Base-by-base conservation (phyloP, 2,329 filamentous ascomycete genomes). In the Phialemoniopsis sp. region DNA sequence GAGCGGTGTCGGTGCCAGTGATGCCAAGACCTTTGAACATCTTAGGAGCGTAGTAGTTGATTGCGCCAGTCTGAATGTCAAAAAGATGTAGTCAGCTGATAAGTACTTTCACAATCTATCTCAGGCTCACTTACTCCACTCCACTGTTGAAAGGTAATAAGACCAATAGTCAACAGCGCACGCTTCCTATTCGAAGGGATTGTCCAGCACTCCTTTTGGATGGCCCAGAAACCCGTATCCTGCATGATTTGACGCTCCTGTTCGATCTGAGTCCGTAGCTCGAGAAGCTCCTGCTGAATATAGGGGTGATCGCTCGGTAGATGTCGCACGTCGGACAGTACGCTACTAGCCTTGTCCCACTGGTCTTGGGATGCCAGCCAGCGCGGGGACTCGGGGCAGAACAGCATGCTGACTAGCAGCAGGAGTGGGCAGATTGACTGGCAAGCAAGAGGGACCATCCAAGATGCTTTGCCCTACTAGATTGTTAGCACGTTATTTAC, bases 121-220 rank as follows among this genome's bases (percentile, higher is more conserved):
- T 26, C 21, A 26, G 10, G 6, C 21, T 26, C 6, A 26, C 21
- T 26, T 26, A 26, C 21, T 26, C 21, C 21, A 10, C 21, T 85
- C 74, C 85, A 81, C 55, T 85, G 81, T 55, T 87, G 82, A 55
- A 78, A 85, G 18, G 84, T 63, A 80, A 80, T 65, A 35, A 74
- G 57, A 2, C 61, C 21, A 30, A 86, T 72, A n/a, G 78, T 34
- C 41, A 43, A 32, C 2, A 43, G 21, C 9, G 31, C 42, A 9
- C 42, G 38, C 17, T 44, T 44, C 32, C 42, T 14, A 32, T 41
- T 44, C 21, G 21, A 26, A 26, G 21, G 21, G 10, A 26, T 26
- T 10, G 21, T 26, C 21, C 21, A 62, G 26, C 35, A 42, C 34
- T 43, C 43, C 26, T 37, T 45, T 13, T 42, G 37, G 29, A 48